Evolutionary conservation across 768 basidiomycete species (phyloP).

Genomic region (Kwoniella dendrophila): DNA sequence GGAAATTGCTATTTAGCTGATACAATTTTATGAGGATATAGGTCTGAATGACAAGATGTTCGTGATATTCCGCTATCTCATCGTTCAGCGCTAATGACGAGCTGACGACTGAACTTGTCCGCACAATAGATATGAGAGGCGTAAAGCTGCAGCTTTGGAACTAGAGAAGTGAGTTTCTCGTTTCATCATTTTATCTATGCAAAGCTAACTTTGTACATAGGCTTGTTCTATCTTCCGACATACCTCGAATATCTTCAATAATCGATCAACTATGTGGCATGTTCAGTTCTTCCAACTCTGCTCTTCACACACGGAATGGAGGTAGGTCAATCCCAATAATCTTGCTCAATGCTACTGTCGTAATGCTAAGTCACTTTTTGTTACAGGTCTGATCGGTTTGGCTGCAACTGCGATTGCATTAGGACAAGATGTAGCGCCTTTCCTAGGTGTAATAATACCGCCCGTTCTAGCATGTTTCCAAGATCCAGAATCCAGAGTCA

Average conservation of each 20-base stretch:
- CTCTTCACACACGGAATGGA: constrained; percentile 87
- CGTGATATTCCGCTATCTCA: not conserved
- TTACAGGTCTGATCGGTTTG: constrained; percentile 76
- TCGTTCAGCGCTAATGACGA: not conserved
- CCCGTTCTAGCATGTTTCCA: constrained; percentile 87
- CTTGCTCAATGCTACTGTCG: not conserved
- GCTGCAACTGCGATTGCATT: constrained; percentile 97
- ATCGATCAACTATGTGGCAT: constrained; percentile 93
- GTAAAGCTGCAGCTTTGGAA: constrained; percentile 91
- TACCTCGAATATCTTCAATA: constrained; percentile 77
- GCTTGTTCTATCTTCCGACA: constrained; percentile 74
- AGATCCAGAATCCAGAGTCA: constrained; percentile 89
- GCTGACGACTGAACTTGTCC: constrained; percentile 10
- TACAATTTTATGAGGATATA: constrained; percentile 12
- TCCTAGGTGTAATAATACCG: constrained; percentile 89
- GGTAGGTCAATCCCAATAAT: constrained; percentile 51
- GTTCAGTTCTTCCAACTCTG: constrained; percentile 79
- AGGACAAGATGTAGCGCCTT: constrained; percentile 87
- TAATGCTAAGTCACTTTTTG: not conserved
- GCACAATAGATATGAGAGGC: constrained; percentile 86
- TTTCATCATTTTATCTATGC: not conserved
- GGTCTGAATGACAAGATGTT: constrained; percentile 56
- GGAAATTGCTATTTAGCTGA: not conserved
- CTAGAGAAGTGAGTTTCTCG: constrained; percentile 75
- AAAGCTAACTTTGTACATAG: constrained; percentile 33